Percentiles rank a stretch among this genome's conserved stretches.
These are phyloP conservation scores for Hypoxylon sp. DNA, from an alignment of 2,329 filamentous ascomycete genomes.

Conservation along the genomic window DNA sequence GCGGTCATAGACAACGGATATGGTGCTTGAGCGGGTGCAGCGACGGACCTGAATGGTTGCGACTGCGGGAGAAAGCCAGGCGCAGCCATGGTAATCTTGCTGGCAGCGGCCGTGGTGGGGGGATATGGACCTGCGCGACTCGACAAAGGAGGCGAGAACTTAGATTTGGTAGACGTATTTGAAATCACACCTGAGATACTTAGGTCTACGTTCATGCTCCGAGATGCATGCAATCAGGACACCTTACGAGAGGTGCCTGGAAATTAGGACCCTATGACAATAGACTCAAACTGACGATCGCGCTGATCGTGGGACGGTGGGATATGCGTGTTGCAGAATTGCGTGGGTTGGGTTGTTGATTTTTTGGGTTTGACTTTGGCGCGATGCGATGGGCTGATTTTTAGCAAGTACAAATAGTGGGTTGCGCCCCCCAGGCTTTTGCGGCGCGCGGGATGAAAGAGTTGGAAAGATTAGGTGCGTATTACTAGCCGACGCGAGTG, in stretches of 20 bases:
- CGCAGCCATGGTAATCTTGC: conserved; percentile 61
- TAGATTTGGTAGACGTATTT: conserved; percentile 45
- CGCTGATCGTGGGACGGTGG: conserved; percentile 50
- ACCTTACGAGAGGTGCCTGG: conserved; percentile 45
- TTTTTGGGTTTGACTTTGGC: conserved; percentile 26
- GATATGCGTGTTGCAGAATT: conserved; percentile 42
- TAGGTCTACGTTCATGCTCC: conserved; percentile 50
- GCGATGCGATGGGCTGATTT: conserved; percentile 38
- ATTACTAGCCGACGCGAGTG: conserved; percentile 42
- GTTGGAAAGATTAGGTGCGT: conserved; percentile 31
- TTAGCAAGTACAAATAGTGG: conserved; percentile 34
- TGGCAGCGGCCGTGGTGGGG: conserved; percentile 38
- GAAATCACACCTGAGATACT: conserved; percentile 45
- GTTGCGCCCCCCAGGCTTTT: conserved; percentile 37
- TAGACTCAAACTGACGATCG: conserved; percentile 48
- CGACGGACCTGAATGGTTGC: conserved; percentile 58
- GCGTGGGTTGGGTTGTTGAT: conserved; percentile 34
- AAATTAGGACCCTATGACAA: conserved; percentile 40
- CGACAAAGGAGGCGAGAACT: conserved; percentile 49
- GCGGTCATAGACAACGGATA: conserved; percentile 55
- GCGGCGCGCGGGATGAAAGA: conserved; percentile 35
- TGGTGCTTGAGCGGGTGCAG: conserved; percentile 53
- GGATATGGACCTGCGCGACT: conserved; percentile 48
- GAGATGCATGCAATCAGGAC: conserved; percentile 48
- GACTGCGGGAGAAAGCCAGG: conserved; percentile 60